Evolutionary conservation across 2,329 filamentous ascomycete genomes (phyloP).

Genomic region (Fusarium pininemorale): DNA sequence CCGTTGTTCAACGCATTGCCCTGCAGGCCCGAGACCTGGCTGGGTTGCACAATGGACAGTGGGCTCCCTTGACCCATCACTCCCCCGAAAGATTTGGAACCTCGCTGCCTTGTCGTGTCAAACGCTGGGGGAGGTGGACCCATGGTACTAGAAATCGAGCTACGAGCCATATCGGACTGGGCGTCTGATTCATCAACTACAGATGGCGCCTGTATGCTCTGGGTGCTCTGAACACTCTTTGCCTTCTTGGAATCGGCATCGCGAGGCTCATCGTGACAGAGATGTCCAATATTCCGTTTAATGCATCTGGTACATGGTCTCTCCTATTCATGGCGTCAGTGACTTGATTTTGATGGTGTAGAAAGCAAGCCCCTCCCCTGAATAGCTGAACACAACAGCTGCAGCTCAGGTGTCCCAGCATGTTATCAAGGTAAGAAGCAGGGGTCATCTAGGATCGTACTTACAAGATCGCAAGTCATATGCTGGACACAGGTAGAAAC

Average conservation of each 20-base stretch:
- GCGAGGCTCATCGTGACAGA: constrained; percentile 97
- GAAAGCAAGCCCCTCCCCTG: constrained; percentile 21
- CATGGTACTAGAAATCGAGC: constrained; percentile 67
- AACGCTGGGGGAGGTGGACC: constrained; percentile 59
- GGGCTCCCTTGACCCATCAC: constrained; percentile 60
- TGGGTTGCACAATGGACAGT: constrained; percentile 77
- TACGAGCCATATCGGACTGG: constrained; percentile 59
- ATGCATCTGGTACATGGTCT: constrained; percentile 97
- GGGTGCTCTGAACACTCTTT: constrained; percentile 65
- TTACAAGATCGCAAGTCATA: constrained; percentile 93
- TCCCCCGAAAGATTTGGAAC: constrained; percentile 55
- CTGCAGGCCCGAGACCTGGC: constrained; percentile 73
- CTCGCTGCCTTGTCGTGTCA: constrained; percentile 48
- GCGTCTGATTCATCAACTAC: constrained; percentile 69
- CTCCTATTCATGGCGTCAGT: constrained; percentile 67
- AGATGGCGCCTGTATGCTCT: constrained; percentile 56
- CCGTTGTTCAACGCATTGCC: constrained; percentile 62
- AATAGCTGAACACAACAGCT: constrained; percentile 13
- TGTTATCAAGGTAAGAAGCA: constrained; percentile 38
- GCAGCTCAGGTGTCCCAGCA: constrained; percentile 10
- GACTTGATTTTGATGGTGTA: constrained; percentile 17
- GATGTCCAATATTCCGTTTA: constrained; percentile 97
- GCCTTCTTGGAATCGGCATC: constrained; percentile 83
- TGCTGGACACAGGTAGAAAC: constrained; percentile 63
- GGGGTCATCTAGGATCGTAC: constrained; percentile 48